phyloP scores from a whole-genome alignment of 257 asterid genomes.

The Pogostemon cablin region DNA sequence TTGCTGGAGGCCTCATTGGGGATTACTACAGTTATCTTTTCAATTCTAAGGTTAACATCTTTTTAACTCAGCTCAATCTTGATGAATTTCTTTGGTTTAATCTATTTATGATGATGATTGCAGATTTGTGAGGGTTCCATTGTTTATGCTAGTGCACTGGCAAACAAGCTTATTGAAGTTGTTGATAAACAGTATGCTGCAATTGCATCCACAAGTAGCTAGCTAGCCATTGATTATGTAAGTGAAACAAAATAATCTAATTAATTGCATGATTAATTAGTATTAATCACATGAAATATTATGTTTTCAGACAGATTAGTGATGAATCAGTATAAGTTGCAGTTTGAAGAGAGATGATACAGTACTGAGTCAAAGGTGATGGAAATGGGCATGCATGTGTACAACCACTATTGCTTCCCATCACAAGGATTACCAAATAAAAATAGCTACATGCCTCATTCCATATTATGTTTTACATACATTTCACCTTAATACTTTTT shows the following conservation, averaged over 20 bases:
- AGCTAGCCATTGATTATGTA: constrained; percentile 38
- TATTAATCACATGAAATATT: not conserved
- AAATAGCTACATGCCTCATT: too few relatives aligned
- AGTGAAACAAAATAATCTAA: not conserved
- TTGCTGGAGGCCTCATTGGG: constrained; percentile 92
- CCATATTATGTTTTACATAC: too few relatives aligned
- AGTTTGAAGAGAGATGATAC: too few relatives aligned
- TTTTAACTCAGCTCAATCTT: not conserved
- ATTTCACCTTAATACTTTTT: too few relatives aligned
- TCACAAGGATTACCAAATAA: too few relatives aligned
- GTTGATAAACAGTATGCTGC: constrained; percentile 78
- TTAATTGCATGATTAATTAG: not conserved
- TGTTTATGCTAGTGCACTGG: constrained; percentile 85
- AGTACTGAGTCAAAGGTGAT: too few relatives aligned
- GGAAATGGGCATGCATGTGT: too few relatives aligned
- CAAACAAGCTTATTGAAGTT: constrained; percentile 83
- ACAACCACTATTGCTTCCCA: too few relatives aligned
- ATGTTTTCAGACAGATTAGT: too few relatives aligned
- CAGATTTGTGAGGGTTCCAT: constrained; percentile 92
- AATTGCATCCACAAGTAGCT: constrained; percentile 59
- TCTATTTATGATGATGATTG: not conserved
- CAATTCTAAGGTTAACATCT: constrained; percentile 69
- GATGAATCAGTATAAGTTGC: too few relatives aligned
- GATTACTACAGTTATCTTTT: constrained; percentile 78
- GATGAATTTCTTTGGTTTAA: not conserved